Base-by-base conservation (phyloP, 179 eudicot species). In the Heliamphora pulchella region DNA sequence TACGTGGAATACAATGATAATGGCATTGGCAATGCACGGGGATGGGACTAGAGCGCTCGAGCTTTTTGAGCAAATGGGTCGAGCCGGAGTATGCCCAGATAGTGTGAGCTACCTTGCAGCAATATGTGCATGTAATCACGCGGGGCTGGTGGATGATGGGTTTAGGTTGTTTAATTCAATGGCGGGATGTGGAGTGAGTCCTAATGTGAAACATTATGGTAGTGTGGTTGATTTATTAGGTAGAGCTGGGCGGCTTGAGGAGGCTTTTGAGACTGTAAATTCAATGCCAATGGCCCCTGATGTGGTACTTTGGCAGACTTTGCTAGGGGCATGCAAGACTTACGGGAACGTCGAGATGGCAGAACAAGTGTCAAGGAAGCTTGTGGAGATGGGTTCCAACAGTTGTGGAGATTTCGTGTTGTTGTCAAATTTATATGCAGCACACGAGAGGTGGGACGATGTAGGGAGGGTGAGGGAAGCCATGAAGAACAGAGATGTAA, bases 1-100 rank as follows among this genome's bases (percentile, higher is more conserved):
- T 77, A 88, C 96, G 0, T 94, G 97, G 96, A 94, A 90, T 71
- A 88, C 98, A 0, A 90, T 94, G 96, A 90, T 94, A 57, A 91
- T 89, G 94, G 97, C 89, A 1, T 83, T 86, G 63, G 98, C 89
- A 31, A 87, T 87, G 87, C 91, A 94, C 14, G 97, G 98, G 10
- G 87, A 86, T 76, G 93, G 91, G 2, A 44, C 1, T 17, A 86
- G 86, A 71, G 96, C 97, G 0, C 80, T 93, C 31, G 84, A 87
- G 82, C 91, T 94, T 31, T 91, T 93, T 20, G 53, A 86, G 9
- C 78, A 80, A 48, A 91, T 94, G 94, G 83, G 63, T 0, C 22
- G 58, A 73, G 84, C 47, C 44, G 85, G 88, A 8, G 22, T 86
- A 13, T 76, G 54, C 15, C 86, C 86, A 11, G 93, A 93, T 81